Evolutionary conservation across 108 stramenopile species (phyloP), one percentile per base, ranked within the genome.

Genomic region (Nitzschia sp.): DNA sequence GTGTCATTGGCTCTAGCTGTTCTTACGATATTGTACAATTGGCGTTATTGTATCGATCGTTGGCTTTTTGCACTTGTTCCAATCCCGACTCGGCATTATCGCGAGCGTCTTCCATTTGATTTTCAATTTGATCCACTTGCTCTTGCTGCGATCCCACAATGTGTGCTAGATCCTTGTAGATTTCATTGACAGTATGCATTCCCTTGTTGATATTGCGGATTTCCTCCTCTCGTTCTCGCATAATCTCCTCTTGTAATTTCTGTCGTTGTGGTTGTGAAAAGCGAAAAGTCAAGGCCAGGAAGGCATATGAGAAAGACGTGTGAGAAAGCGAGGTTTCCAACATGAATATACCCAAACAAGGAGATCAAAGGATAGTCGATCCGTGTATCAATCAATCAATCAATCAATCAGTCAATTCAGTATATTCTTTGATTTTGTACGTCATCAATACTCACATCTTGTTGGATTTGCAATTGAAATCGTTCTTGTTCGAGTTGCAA

Each of bases 181-280:
- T 95, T 73, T 95, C 90, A 78, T 95, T 95, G 45, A 95, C 94
- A 36, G 81, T 81, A 71, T 91, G 88, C 90, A 95, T 92, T 19
- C 86, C 85, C 60, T 86, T 78, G 66, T 95, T 91, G 63, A 95
- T 95, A 30, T 83, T 86, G 27, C 85, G 76, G 58, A 95, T 89
- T 77, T 95, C 94, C 63, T 89, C 85, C 67, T 95, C 94, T 3
- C 94, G 80, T 68, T 95, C 94, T 8, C 90, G 73, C 86, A 95
- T 88, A 52, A 92, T 87, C 74, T 90, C 85, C 76, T 89, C 89
- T 27, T 84, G 76, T 63, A 91, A 65, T 79, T 71, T 68, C 86
- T 61, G n/a, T n/a, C n/a, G n/a, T n/a, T n/a, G n/a, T n/a, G n/a
- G n/a, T n/a, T n/a, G n/a, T n/a, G 38, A 41, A 41, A 41, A 41